Conservation (phyloP, 441 rosid species). For the Populus hybrid region DNA sequence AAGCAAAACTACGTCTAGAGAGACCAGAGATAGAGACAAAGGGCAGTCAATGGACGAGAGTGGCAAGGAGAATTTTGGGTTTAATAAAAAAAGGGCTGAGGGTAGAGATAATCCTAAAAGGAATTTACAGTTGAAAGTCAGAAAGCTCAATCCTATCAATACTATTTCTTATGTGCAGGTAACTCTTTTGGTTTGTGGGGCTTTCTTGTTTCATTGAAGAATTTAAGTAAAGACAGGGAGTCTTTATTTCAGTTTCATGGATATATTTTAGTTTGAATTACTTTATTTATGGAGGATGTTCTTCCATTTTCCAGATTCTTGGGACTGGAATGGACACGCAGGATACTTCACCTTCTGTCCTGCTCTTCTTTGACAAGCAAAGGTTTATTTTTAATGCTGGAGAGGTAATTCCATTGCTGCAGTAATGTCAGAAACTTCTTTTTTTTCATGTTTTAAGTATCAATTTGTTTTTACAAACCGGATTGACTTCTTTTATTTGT, state of each 20-base stretch:
- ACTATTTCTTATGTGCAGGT: slow-evolving; percentile 90
- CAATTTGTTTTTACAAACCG: background rate
- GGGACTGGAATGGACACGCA: slow-evolving; percentile 99
- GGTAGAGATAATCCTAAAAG: slow-evolving; percentile 62
- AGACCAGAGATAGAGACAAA: slow-evolving; percentile 16
- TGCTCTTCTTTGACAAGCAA: slow-evolving; percentile 90
- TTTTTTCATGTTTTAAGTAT: background rate
- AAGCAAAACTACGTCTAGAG: slow-evolving; percentile 35
- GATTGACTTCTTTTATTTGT: background rate
- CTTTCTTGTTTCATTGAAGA: background rate
- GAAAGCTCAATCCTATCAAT: slow-evolving; percentile 73
- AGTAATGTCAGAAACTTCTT: background rate
- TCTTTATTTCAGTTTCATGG: no score
- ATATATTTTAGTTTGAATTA: background rate
- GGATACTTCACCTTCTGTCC: slow-evolving; percentile 84
- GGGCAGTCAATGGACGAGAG: slow-evolving; percentile 44
- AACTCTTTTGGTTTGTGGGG: background rate
- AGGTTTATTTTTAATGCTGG: slow-evolving; percentile 95
- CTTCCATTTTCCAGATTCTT: slow-evolving; percentile 46
- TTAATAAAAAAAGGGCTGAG: slow-evolving; percentile 78
- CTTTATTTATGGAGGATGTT: background rate
- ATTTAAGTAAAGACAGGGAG: background rate
- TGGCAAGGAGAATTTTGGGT: slow-evolving; percentile 35
- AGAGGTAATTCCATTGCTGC: slow-evolving; percentile 48
- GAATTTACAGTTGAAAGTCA: slow-evolving; percentile 59